Evolutionary conservation across 1,139 yeast genomes (phyloP).

Genomic region (Candida albicans): DNA sequence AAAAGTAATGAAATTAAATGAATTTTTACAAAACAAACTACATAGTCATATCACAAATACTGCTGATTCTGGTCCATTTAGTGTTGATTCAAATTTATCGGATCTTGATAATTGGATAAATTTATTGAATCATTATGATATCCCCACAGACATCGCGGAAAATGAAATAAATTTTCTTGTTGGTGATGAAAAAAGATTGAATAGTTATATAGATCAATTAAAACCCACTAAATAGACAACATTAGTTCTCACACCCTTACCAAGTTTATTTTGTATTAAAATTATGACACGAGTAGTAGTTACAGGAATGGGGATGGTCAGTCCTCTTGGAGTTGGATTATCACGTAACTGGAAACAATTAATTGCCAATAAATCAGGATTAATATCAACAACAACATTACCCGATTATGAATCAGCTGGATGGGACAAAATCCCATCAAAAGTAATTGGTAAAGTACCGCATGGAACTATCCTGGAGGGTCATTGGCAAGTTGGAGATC

Average conservation of each 20-base stretch:
- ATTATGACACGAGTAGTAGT: conserved; percentile 60
- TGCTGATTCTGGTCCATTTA: background rate
- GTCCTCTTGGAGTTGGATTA: conserved; percentile 82
- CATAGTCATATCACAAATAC: too few relatives aligned
- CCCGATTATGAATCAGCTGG: conserved; percentile 45
- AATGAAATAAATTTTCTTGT: conserved; percentile 39
- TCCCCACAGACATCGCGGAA: conserved; percentile 27
- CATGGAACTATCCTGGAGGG: conserved; percentile 49
- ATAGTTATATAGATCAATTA: conserved; percentile 23
- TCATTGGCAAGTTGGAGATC: conserved; percentile 50
- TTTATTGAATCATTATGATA: conserved; percentile 21
- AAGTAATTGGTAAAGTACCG: conserved; percentile 77
- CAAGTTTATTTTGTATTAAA: background rate
- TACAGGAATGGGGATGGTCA: conserved; percentile 84
- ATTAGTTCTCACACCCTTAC: background rate
- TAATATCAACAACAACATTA: conserved; percentile 52
- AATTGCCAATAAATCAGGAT: conserved; percentile 52
- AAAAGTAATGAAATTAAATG: conserved; percentile 31
- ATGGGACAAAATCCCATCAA: conserved; percentile 65
- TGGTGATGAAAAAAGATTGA: conserved; percentile 43
- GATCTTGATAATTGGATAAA: conserved; percentile 33
- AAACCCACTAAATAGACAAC: background rate
- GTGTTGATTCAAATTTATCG: conserved; percentile 4
- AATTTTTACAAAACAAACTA: conserved; percentile 8
- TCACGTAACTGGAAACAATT: conserved; percentile 53